A percentile compares a stretch with the other conserved stretches of the same genome.
Evolutionary conservation across 1,139 yeast genomes (phyloP).

Genomic region (Debaryomyces sp.): DNA sequence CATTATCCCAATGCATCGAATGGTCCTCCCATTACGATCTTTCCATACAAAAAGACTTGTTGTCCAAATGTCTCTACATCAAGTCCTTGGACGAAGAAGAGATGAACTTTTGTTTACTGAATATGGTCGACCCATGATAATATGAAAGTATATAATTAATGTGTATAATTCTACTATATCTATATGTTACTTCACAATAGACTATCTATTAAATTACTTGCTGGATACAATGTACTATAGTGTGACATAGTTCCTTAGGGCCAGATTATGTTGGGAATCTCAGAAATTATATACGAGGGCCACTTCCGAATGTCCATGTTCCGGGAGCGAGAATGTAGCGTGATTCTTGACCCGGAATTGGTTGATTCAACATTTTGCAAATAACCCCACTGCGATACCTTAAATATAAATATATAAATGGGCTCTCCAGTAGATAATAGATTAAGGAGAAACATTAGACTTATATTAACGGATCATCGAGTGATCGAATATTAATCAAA

Average conservation of each 20-base stretch:
- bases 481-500: not conserved
- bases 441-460: not conserved
- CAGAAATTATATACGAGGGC: not conserved
- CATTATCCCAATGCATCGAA: slow-evolving; percentile 79
- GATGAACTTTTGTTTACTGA: slow-evolving; percentile 50
- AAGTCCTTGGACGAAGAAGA: slow-evolving; percentile 78
- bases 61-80: slow-evolving; percentile 83
- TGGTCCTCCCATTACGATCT: slow-evolving; percentile 73
- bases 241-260: not conserved
- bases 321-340: not conserved
- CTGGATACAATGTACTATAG: not conserved
- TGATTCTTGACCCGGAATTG: not conserved
- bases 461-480: not conserved
- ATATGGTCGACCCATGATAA: slow-evolving; percentile 1
- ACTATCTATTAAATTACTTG: not conserved
- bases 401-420: not conserved
- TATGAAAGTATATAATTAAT: not conserved
- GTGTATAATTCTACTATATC: not conserved
- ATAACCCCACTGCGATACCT: slow-evolving; percentile 1
- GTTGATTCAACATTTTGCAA: slow-evolving; percentile 1
- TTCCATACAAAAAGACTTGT: slow-evolving; percentile 55
- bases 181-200: not conserved
- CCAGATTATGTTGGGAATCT: slow-evolving; percentile 1
- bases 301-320: not conserved
- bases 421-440: not conserved